phyloP scores from a whole-genome alignment of 192 early-diverging fungal genomes.

The Backusella macrospora region DNA sequence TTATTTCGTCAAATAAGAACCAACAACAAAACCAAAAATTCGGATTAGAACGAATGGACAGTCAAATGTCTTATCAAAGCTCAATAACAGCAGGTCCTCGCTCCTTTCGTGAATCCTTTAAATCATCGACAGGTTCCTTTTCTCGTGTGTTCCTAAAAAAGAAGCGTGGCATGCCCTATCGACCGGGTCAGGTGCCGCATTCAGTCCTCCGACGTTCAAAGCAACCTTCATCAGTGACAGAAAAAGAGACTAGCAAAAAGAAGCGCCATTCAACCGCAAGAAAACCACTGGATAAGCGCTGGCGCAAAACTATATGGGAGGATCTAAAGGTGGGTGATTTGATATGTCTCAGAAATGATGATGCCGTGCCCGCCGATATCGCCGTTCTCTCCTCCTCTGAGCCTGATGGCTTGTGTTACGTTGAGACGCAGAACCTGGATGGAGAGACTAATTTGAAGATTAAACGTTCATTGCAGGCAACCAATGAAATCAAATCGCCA shows the following conservation, averaged over 20 bases:
- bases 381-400: constrained; percentile 67
- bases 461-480: constrained; percentile 55
- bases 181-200: constrained; percentile 50
- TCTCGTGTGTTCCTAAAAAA: constrained; percentile 28
- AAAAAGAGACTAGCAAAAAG: constrained; percentile 34
- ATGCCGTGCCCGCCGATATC: constrained; percentile 69
- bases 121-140: constrained; percentile 27
- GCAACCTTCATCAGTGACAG: neutral
- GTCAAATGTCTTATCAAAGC: neutral
- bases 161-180: constrained; percentile 35
- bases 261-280: constrained; percentile 1
- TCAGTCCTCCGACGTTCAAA: constrained; percentile 41
- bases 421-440: constrained; percentile 82
- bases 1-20: neutral
- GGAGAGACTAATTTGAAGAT: constrained; percentile 85
- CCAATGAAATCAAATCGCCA: constrained; percentile 51
- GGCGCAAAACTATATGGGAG: constrained; percentile 54
- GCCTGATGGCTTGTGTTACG: constrained; percentile 65
- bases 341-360: constrained; percentile 58
- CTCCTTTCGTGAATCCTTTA: constrained; percentile 19
- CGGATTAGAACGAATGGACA: neutral
- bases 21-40: neutral
- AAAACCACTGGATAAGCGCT: constrained; percentile 36
- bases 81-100: neutral
- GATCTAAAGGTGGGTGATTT: constrained; percentile 67